Evolutionary conservation across 768 basidiomycete species (phyloP), one percentile per base, ranked within the genome.

Genomic region (Leccinum uliginosum): DNA sequence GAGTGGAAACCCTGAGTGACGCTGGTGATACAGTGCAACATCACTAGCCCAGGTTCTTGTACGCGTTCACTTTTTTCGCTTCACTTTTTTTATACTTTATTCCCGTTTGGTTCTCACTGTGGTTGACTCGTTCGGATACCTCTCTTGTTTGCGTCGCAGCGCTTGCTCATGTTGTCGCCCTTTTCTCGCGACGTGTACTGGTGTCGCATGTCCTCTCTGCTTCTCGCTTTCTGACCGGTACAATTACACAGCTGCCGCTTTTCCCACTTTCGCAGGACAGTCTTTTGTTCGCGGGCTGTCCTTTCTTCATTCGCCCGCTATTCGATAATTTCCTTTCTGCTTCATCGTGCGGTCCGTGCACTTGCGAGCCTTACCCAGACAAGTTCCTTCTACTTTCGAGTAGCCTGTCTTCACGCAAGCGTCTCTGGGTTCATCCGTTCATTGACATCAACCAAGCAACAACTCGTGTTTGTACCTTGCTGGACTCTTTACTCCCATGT

Each of bases 1-100:
- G 75, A 66, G 88, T 93, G 57, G 89, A 92, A 71, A 84, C 84
- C 61, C 71, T 81, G 57, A 80, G 82, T 68, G 82, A 83, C 65
- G 72, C 74, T 60, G 80, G 74, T 60, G 80, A 78, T 64, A 77
- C 78, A 29, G 71, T 72, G 59, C 78, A 79, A 64, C 78, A 80
- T 66, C 73, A 74, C 63, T 75, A 73, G 61, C 72, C 62, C 74
- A 56, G 68, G 67, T 73, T 70, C 67, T 61, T 68, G 70, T 71
- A 64, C 71, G 68, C 63, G 59, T 66, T 58, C 62, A 7, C 24
- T 46, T 46, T 68, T 68, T 68, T 67, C 38, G 9, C 40, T 19
- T 19, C 15, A n/a, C 12, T 43, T 46, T 46, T 68, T 70, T 69
- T 67, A 67, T 71, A 72, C 71, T 71, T 65, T 73, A 71, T 73